Base-by-base conservation (phyloP, 441 rosid species). In the Adansonia gregorii region DNA sequence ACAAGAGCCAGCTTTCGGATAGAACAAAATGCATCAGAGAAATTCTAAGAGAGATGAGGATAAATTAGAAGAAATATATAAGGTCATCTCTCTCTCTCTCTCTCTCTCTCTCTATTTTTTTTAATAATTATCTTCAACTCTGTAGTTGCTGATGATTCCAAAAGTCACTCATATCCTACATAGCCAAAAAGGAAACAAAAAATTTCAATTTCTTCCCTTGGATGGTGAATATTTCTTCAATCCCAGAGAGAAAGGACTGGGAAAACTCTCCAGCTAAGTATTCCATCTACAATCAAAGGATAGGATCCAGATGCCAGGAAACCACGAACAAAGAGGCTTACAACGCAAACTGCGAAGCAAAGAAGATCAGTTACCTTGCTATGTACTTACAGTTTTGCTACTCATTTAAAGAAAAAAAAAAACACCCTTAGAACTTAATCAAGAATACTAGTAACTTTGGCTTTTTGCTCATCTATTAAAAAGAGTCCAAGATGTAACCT, bases 31-130 rank as follows among this genome's bases (percentile, higher is more conserved):
- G 48, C 46, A n/a, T 52, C 63, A 4, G 74, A 27, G 60, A 70
- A 15, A 14, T 71, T 71, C 58, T 8, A 71, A 71, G 59, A 24
- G 45, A 51, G 61, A 70, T 27, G 46, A 51, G 46, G 20, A 15
- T 52, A 54, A 9, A 35, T 35, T 54, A 31, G 60, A 72, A 54
- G 17, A 17, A 71, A 72, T 35, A 72, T 72, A 64, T 15, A 72
- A 9, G 46, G 55, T 17, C 63, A 52, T n/a, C n/a, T 15, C 48
- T 49, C 9, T 49, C 10, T 45, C 2, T 10, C n/a, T 52, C 56
- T 52, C 56, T 52, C n/a, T 52, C 56, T 52, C 35, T 31, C 4
- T 35, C 39, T 35, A 3, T 27, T 14, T 52, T 67, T 46, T 2
- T 4, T 0, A 9, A 27, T 27, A n/a, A 70, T 51, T 35, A 7